Conservation (phyloP, 257 asterid species). For the Handroanthus guayacan region DNA sequence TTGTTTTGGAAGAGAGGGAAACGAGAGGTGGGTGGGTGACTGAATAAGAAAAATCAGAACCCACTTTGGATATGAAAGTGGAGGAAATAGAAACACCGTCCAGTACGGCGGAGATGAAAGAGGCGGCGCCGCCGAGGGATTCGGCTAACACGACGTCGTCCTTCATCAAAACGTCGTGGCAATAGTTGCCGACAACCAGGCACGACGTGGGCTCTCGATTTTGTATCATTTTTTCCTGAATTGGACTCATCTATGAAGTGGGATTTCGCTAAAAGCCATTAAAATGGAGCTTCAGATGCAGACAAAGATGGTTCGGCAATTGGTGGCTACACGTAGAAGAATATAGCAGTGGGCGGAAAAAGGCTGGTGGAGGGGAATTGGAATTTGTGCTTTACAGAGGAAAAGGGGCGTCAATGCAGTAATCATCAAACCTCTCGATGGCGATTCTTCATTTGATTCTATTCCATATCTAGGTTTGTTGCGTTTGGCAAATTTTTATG, state of each 20-base stretch:
- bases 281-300: constrained; percentile 33
- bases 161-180: constrained; percentile 85
- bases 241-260: constrained; percentile 21
- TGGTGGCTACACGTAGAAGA: constrained; percentile 43
- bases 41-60: constrained; percentile 69
- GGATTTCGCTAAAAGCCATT: constrained; percentile 35
- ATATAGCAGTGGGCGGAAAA: constrained; percentile 22
- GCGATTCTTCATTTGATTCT: constrained; percentile 40
- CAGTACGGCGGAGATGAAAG: constrained; percentile 81
- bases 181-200: constrained; percentile 87
- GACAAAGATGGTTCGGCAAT: constrained; percentile 38
- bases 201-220: constrained; percentile 45
- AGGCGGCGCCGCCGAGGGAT: constrained; percentile 94
- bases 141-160: constrained; percentile 70
- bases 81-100: constrained; percentile 74
- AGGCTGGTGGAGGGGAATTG: constrained; percentile 22
- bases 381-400: constrained; percentile 33
- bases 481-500: too few species aligned
- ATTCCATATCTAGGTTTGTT: not conserved
- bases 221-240: constrained; percentile 29
- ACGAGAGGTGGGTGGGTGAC: constrained; percentile 60
- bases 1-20: constrained; percentile 54
- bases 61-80: constrained; percentile 71
- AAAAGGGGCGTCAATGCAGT: constrained; percentile 30
- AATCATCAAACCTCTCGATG: constrained; percentile 47